Conservation (phyloP, 2,329 filamentous ascomycete species). For the Monosporascus sp. region DNA sequence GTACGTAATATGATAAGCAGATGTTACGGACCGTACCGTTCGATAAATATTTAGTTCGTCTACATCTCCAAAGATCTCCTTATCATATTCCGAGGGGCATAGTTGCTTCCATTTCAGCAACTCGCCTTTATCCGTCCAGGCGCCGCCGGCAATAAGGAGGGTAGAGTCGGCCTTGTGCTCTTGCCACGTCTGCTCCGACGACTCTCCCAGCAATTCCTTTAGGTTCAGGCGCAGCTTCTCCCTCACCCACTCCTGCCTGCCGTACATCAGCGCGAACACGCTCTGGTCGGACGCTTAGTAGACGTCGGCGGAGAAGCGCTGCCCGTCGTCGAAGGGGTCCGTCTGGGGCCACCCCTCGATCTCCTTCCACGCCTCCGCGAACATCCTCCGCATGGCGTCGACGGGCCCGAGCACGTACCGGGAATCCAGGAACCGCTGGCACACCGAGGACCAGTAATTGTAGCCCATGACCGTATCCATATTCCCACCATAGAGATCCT, state of each 20-base stretch:
- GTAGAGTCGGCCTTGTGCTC: neutral
- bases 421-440: neutral
- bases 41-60: neutral
- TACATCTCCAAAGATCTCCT: neutral
- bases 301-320: neutral
- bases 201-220: neutral
- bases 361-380: neutral
- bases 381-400: neutral
- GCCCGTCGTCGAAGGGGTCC: neutral
- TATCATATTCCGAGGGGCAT: neutral
- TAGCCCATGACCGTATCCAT: neutral
- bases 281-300: constrained; percentile 1
- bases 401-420: neutral
- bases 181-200: neutral
- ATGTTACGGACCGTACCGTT: too few relatives aligned
- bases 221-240: neutral
- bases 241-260: neutral
- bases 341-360: neutral
- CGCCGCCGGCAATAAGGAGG: neutral
- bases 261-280: neutral
- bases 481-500: neutral
- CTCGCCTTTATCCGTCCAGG: neutral
- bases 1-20: too few relatives aligned
- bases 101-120: neutral
- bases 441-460: neutral